Evolutionary conservation across 2,329 filamentous ascomycete genomes (phyloP), one percentile per base, ranked within the genome.

Genomic region (Bimuria novae-zelandiae): DNA sequence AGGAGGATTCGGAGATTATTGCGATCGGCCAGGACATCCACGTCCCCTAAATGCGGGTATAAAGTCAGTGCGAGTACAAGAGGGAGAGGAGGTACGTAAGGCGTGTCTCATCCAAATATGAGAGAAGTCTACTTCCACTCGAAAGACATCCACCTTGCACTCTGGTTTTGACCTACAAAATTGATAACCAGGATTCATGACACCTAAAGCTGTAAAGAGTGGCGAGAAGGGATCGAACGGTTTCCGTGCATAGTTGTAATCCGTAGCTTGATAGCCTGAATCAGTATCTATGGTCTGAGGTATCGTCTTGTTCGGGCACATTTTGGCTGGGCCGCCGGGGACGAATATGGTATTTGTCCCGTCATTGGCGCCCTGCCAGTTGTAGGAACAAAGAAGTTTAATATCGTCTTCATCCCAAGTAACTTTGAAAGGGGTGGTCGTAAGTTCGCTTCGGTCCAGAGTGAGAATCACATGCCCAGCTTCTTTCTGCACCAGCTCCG

Each of bases 161-260:
- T n/a, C n/a, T n/a, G n/a, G n/a, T n/a, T n/a, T n/a, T n/a, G n/a
- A n/a, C n/a, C n/a, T n/a, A n/a, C n/a, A 56, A 39, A 69, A 61
- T 5, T 55, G 43, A 37, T 53, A 64, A 10, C 51, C 36, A 3
- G 65, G 60, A 10, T 63, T 64, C 62, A 68, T 65, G 16, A 59
- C 36, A 7, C 43, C 51, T 19, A 70, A 49, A 21, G 67, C 67
- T 7, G 60, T 52, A 41, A 69, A 69, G 56, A 69, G 59, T 8
- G 67, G 57, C 4, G 57, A 52, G 43, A 62, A 71, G 1, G 68
- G 65, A n/a, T 62, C 51, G 7, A 42, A 44, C 2, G 64, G 61
- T 21, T 66, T 59, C 7, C 67, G 62, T 7, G 57, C 63, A 33
- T 69, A 68, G 44, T 70, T 69, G 52, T 69, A 67, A 39, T 69